These are phyloP conservation scores for Dothidotthia symphoricarpi DNA, from an alignment of 2,329 filamentous ascomycete species.

Conservation along the genomic window DNA sequence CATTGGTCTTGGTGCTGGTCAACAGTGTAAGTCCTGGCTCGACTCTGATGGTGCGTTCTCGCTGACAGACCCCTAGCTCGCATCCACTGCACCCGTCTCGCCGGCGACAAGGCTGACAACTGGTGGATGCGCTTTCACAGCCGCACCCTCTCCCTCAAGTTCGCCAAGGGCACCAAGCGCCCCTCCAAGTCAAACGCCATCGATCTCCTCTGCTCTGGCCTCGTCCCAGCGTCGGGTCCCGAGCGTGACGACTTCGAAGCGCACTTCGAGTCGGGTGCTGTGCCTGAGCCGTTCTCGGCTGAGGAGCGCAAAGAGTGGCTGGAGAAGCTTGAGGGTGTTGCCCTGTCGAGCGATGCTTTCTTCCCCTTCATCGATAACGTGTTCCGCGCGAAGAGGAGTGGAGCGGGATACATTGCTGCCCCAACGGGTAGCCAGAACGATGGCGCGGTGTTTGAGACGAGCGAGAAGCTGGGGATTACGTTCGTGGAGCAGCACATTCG, in stretches of 20 bases:
- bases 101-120: conserved; percentile 97
- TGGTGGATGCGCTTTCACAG: conserved; percentile 99
- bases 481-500: conserved; percentile 94
- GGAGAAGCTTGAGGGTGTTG: conserved; percentile 75
- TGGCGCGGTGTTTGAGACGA: conserved; percentile 76
- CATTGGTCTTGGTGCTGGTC: conserved; percentile 89
- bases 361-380: conserved; percentile 99
- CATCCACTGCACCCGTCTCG: conserved; percentile 96
- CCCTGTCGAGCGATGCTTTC: conserved; percentile 91
- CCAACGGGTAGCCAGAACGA: conserved; percentile 90
- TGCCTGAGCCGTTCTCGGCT: conserved; percentile 75
- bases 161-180: conserved; percentile 96
- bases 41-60: too few relatives aligned
- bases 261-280: conserved; percentile 73
- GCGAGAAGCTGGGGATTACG: conserved; percentile 86
- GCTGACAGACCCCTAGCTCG: conserved; percentile 51
- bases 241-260: conserved; percentile 86
- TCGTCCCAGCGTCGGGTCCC: conserved; percentile 77
- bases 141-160: conserved; percentile 81
- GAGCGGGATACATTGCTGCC: conserved; percentile 93
- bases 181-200: conserved; percentile 98
- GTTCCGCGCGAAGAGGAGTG: conserved; percentile 83
- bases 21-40: conserved; percentile 70
- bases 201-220: conserved; percentile 86
- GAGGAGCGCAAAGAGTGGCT: conserved; percentile 88